Percentiles rank a stretch among this genome's conserved stretches.
Conservation (phyloP, 2,329 filamentous ascomycete genomes). For the Xylaria sp. region DNA sequence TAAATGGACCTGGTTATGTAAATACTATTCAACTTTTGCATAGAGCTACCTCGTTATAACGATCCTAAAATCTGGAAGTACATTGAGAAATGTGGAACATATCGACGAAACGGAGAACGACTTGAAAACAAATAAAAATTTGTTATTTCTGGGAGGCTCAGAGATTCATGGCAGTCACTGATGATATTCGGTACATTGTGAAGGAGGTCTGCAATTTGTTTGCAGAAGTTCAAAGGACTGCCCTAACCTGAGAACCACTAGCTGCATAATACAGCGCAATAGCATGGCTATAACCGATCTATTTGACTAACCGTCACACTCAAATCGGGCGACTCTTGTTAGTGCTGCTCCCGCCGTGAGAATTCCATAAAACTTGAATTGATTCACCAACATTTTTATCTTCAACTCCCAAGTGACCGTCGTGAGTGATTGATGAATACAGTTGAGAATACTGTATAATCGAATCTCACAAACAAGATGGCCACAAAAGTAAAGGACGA, state of each 20-base stretch:
- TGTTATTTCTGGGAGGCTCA: no score
- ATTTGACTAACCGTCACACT: conserved; percentile 8
- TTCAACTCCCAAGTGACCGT: neutral
- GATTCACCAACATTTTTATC: neutral
- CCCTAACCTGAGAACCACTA: neutral
- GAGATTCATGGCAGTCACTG: no score
- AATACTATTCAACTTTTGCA: no score
- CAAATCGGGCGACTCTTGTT: neutral
- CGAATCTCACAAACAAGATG: conserved; percentile 10
- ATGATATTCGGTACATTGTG: neutral
- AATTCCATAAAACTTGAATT: neutral
- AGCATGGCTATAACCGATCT: neutral
- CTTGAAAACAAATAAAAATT: no score
- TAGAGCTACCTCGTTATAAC: no score
- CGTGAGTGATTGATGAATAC: neutral
- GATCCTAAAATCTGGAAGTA: neutral
- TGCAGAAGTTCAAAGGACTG: neutral
- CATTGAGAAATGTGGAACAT: neutral
- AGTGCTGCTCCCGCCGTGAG: neutral
- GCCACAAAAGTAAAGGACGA: conserved; percentile 23
- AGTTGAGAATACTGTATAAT: neutral
- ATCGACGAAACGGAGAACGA: neutral
- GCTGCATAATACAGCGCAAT: neutral
- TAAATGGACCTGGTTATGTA: no score
- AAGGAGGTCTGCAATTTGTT: neutral